Evolutionary conservation across 2,329 filamentous ascomycete genomes (phyloP).

Genomic region (Colletotrichum acutatum): DNA sequence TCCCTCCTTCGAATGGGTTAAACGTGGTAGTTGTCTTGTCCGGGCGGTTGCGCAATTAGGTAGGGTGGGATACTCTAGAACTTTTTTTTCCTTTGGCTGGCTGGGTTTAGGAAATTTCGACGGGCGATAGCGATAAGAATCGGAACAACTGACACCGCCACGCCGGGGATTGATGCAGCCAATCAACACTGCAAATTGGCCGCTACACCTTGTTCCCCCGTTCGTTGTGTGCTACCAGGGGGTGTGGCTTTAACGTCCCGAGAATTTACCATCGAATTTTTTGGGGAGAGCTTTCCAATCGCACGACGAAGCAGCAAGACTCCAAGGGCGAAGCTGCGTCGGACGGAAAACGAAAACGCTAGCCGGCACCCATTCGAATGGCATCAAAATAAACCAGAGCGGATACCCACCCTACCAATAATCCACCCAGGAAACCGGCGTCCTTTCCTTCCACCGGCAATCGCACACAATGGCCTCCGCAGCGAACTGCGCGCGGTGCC

Average conservation of each 20-base stretch:
- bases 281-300: slow-evolving; percentile 25
- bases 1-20: not conserved
- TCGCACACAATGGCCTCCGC: slow-evolving; percentile 50
- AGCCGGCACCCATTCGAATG: slow-evolving; percentile 10
- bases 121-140: slow-evolving; percentile 28
- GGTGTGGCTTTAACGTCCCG: slow-evolving; percentile 26
- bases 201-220: not conserved
- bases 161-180: slow-evolving; percentile 8
- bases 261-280: slow-evolving; percentile 35
- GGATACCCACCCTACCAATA: not conserved
- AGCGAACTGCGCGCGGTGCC: slow-evolving; percentile 54
- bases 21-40: slow-evolving; percentile 18
- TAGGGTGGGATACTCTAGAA: slow-evolving; percentile 29
- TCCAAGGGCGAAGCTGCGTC: slow-evolving; percentile 26
- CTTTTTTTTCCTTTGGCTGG: slow-evolving; percentile 36
- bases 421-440: slow-evolving; percentile 33
- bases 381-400: slow-evolving; percentile 7
- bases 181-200: slow-evolving; percentile 30
- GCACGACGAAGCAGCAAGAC: slow-evolving; percentile 25
- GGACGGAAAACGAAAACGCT: slow-evolving; percentile 10
- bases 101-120: slow-evolving; percentile 34
- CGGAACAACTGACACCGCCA: slow-evolving; percentile 35
- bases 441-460: not conserved
- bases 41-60: slow-evolving; percentile 6
- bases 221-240: not conserved